These are phyloP conservation scores for Phaffia tasmanica DNA, from an alignment of 768 basidiomycete genomes.

Conservation along the genomic window DNA sequence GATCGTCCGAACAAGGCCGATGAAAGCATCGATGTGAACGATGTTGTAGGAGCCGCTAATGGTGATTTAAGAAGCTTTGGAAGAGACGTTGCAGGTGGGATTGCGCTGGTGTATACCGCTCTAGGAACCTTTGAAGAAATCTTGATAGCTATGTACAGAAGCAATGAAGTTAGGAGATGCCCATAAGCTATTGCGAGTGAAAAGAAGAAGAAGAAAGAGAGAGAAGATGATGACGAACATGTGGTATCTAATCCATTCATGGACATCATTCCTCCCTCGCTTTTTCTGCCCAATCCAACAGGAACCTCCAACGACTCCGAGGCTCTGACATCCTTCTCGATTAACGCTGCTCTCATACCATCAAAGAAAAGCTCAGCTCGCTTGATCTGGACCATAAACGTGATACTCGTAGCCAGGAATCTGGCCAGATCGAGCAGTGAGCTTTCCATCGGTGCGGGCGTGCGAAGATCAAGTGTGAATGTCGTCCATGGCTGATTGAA, in stretches of 20 bases:
- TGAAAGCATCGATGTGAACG: conserved; percentile 42
- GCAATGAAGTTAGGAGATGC: conserved; percentile 10
- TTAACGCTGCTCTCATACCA: conserved; percentile 53
- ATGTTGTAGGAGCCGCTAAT: conserved; percentile 28
- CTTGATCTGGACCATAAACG: conserved; percentile 73
- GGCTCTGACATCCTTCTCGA: conserved; percentile 49
- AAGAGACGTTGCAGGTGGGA: conserved; percentile 33
- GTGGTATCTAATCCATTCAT: conserved; percentile 54
- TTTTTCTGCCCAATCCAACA: conserved; percentile 48
- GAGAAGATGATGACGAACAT: no score
- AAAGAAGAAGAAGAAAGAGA: neutral
- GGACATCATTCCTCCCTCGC: conserved; percentile 55
- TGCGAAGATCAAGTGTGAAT: conserved; percentile 78
- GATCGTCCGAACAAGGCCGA: conserved; percentile 35
- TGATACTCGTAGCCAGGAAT: conserved; percentile 81
- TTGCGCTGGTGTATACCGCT: conserved; percentile 54
- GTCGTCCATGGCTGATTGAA: conserved; percentile 57
- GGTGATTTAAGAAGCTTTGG: conserved; percentile 29
- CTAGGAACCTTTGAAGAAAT: conserved; percentile 74
- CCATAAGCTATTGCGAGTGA: conserved; percentile 7
- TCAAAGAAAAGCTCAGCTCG: conserved; percentile 75
- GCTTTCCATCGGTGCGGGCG: conserved; percentile 64
- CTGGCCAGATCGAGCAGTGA: conserved; percentile 72
- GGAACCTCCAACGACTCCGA: conserved; percentile 39
- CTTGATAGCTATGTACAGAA: conserved; percentile 47